These are phyloP conservation scores for Trichoderma afroharzianum DNA, from an alignment of 2,329 filamentous ascomycete species.

Conservation along the genomic window DNA sequence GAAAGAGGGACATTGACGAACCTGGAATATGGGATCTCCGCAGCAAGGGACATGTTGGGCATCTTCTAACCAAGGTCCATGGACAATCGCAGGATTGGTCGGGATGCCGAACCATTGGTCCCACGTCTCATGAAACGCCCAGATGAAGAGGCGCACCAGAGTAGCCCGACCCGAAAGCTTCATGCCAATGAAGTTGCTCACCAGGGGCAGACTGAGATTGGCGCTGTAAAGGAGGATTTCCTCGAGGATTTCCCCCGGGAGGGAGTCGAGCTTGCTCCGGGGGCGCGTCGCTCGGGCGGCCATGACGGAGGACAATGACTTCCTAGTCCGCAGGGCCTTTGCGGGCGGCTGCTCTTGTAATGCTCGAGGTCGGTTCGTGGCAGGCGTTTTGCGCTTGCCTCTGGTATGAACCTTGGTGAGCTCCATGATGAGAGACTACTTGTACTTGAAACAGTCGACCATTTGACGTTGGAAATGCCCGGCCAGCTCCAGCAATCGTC, in stretches of 20 bases:
- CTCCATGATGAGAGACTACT: background rate
- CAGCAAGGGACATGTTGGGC: slow-evolving; percentile 20
- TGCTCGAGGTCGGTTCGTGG: slow-evolving; percentile 18
- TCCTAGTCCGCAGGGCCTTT: slow-evolving; percentile 24
- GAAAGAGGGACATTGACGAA: slow-evolving; percentile 26
- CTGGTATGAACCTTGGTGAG: slow-evolving; percentile 48
- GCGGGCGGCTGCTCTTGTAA: background rate
- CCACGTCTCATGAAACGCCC: slow-evolving; percentile 39
- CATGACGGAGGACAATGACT: slow-evolving; percentile 30
- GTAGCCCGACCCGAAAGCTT: slow-evolving; percentile 43
- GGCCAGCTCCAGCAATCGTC: background rate
- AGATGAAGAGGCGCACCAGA: slow-evolving; percentile 36
- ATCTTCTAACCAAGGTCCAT: slow-evolving; percentile 18
- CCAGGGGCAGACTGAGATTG: slow-evolving; percentile 46
- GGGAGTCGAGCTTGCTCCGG: slow-evolving; percentile 29
- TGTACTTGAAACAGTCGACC: background rate
- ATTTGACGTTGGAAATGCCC: background rate
- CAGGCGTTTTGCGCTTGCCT: slow-evolving; percentile 40
- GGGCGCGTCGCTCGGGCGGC: slow-evolving; percentile 26
- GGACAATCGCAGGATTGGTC: slow-evolving; percentile 10
- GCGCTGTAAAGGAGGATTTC: slow-evolving; percentile 48
- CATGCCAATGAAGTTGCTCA: slow-evolving; percentile 42
- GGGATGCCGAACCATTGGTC: slow-evolving; percentile 35
- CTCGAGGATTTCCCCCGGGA: slow-evolving; percentile 54
- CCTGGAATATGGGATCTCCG: slow-evolving; percentile 44